Conservation (phyloP, 31 red algal species). For the Asparagopsis taxiformis region DNA sequence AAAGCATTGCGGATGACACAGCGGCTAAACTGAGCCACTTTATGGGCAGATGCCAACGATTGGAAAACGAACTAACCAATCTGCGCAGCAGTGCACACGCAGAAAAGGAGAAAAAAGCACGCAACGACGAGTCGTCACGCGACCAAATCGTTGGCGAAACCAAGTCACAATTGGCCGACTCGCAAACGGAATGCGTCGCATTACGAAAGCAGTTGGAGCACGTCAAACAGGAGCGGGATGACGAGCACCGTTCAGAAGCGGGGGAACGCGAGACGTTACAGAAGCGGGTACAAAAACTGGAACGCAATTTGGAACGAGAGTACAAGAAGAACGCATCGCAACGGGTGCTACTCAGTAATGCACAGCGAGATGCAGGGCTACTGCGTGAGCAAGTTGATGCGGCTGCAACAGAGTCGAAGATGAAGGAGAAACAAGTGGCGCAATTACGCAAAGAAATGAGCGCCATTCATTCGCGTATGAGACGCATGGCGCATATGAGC, state of each 20-base stretch:
- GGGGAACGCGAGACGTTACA: not conserved
- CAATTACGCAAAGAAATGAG: not conserved
- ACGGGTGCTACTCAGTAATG: too few relatives aligned
- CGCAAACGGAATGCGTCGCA: not conserved
- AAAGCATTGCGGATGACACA: not conserved
- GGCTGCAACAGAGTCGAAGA: not conserved
- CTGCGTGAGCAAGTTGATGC: not conserved
- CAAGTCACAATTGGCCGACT: not conserved
- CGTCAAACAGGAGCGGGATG: not conserved
- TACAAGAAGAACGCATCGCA: not conserved
- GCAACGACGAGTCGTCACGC: too few relatives aligned
- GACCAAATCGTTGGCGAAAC: not conserved
- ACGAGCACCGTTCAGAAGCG: not conserved
- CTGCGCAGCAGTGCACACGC: not conserved
- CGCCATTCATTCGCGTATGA: conserved; percentile 1
- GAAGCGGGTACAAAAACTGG: conserved; percentile 1
- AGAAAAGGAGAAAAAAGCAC: not conserved
- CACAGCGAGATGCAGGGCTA: too few relatives aligned
- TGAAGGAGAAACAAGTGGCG: not conserved
- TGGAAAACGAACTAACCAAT: not conserved
- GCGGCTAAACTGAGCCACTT: not conserved
- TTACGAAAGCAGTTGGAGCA: not conserved
- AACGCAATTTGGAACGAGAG: not conserved
- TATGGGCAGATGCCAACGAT: not conserved
- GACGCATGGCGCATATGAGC: not conserved